Evolutionary conservation across 2,329 filamentous ascomycete species (phyloP), one percentile per base, ranked within the genome.

Genomic region (Chaetomium olivaceum): DNA sequence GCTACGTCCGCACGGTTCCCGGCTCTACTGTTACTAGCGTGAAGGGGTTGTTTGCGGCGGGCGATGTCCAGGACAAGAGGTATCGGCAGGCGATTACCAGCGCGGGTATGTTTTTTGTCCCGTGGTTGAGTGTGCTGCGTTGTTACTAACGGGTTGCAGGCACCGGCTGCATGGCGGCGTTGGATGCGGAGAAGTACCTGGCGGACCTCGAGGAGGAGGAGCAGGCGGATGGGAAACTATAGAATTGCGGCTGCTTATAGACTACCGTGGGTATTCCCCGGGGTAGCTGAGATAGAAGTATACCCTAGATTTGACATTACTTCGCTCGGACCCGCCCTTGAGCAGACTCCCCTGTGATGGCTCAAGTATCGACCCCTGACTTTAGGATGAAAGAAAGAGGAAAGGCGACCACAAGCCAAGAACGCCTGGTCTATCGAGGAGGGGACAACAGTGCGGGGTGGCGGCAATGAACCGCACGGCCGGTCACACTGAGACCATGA

Each of bases 31-130:
- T 90, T 75, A 99, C 95, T 57, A 97, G 88, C 79, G 80, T 97
- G 6, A 87, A 92, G 76, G 95, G 95, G 77, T 92, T 99, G 23
- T 99, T 97, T 76, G 95, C 95, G 46, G 95, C 94, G 11, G 95
- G 95, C 70, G 95, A 99, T 77, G 96, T 99, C 11, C 95, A 99
- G 83, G 96, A 99, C 78, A 99, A 98, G 89, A 88, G 90, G 76
- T 99, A 99, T 79, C 88, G 95, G 77, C 95, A 99, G 82, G 95
- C 95, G 56, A 96, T 99, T 71, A 99, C 95, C 70, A 97, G 93
- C 81, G 95, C 95, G 73, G 94, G 92, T 93, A 83, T 76, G 89
- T 86, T 19, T 27, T 16, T 27, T 52, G 19, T 43, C 7, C 39
- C 39, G 16, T 7, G 39, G 39, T 43, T 19, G 39, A 7, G n/a